These are phyloP conservation scores for Sporothrix phasma DNA, from an alignment of 2,329 filamentous ascomycete species.

Conservation along the genomic window DNA sequence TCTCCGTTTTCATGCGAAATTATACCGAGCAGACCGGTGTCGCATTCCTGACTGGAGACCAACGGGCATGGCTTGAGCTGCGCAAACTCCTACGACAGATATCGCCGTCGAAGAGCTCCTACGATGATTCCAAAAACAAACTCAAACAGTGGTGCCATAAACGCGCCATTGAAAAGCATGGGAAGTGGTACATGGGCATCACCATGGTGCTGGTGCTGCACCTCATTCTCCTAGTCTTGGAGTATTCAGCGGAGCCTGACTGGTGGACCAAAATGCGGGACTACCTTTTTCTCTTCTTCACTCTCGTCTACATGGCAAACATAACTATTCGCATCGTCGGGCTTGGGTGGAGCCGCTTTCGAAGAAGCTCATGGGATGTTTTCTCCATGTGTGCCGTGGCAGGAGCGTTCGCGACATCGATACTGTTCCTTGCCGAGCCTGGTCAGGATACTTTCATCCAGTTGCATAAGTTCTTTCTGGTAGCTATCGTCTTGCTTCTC, in stretches of 20 bases:
- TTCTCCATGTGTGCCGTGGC: constrained; percentile 73
- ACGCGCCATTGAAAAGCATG: constrained; percentile 84
- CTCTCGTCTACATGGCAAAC: constrained; percentile 72
- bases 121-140: constrained; percentile 61
- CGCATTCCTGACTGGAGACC: constrained; percentile 88
- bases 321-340: constrained; percentile 76
- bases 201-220: constrained; percentile 74
- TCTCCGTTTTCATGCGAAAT: constrained; percentile 99
- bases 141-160: constrained; percentile 96
- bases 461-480: constrained; percentile 88
- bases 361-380: constrained; percentile 89
- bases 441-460: constrained; percentile 58
- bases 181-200: constrained; percentile 78
- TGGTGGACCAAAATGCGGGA: constrained; percentile 66
- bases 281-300: constrained; percentile 70
- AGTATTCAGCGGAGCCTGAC: constrained; percentile 67
- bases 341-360: constrained; percentile 83
- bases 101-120: constrained; percentile 85
- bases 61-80: constrained; percentile 92
- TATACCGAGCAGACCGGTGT: constrained; percentile 98
- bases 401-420: constrained; percentile 73
- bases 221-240: constrained; percentile 69
- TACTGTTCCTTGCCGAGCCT: constrained; percentile 57
- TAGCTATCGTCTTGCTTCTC: constrained; percentile 77
- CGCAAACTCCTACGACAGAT: constrained; percentile 87